Evolutionary conservation across 129 eudicot genomes (phyloP), one percentile per base, ranked within the genome.

Genomic region (Tanacetum coccineum): DNA sequence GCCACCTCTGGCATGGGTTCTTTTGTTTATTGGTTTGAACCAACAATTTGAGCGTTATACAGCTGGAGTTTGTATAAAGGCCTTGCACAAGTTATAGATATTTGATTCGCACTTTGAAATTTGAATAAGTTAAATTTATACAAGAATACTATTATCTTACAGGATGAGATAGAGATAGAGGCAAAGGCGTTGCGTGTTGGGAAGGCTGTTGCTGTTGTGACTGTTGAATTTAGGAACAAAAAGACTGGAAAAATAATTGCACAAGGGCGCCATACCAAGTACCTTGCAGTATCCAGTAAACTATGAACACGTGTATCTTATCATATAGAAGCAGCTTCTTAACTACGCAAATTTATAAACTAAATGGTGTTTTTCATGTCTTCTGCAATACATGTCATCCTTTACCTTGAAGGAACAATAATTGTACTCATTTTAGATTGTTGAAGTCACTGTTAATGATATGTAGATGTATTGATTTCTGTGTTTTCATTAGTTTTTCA

Each of bases 241-340:
- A 81, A 75, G 74, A 81, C 88, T 0, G 96, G 97, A n/a, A 91
- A 87, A 48, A 70, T 87, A 48, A 59, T 91, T 64, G 97, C 97
- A 49, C 97, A 85, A 67, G 97, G 97, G 26, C 94, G 97, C 14
- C 97, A 91, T 77, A 87, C 97, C 42, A 91, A 87, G 70, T 91
- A 87, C 73, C 78, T 91, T 6, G 87, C 80, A 4, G 76, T 75
- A 49, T 48, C 87, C 19, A 91, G 97, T 79, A 91, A 87, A 73
- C 21, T 91, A 44, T 91, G 70, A 88, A 26, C 56, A 11, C 51
- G 13, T 47, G 78, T 74, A 26, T 65, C 21, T 46, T 64, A 32
- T 17, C 67, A 70, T 56, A 42, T 42, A 39, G 54, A 40, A 22
- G 18, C 10, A 55, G 18, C 59, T 42, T 13, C 19, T 56, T 17